Evolutionary conservation across 768 basidiomycete species (phyloP).

Genomic region (Termitomyces sp.): DNA sequence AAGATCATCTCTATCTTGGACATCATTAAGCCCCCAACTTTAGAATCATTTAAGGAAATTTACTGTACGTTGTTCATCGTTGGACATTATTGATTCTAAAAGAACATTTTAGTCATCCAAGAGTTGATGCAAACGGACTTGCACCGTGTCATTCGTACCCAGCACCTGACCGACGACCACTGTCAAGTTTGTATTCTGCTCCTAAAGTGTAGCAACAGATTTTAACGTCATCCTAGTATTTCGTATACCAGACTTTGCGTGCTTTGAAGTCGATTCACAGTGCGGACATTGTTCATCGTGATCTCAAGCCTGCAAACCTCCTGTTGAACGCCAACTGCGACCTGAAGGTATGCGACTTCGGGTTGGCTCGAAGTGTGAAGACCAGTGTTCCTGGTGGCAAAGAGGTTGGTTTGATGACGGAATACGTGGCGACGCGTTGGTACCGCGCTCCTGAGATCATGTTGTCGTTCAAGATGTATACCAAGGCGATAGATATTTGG

Average conservation of each 20-base stretch:
- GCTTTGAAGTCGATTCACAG: conserved; percentile 95
- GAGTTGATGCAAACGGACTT: conserved; percentile 90
- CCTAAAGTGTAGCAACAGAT: neutral
- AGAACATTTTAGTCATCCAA: conserved; percentile 53
- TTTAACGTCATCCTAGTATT: conserved; percentile 50
- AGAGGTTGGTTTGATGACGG: conserved; percentile 88
- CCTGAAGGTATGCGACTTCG: conserved; percentile 94
- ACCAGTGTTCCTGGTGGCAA: conserved; percentile 82
- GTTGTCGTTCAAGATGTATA: conserved; percentile 99
- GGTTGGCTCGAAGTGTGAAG: conserved; percentile 81
- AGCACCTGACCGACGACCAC: conserved; percentile 88
- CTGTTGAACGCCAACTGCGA: conserved; percentile 96
- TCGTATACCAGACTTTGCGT: conserved; percentile 90
- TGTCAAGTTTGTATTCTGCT: conserved; percentile 48
- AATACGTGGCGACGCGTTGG: conserved; percentile 98
- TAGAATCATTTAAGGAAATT: conserved; percentile 81
- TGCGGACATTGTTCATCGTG: conserved; percentile 93
- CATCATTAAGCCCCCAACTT: conserved; percentile 74
- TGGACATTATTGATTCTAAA: conserved; percentile 1
- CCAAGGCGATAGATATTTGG: conserved; percentile 92
- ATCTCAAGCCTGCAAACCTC: conserved; percentile 95
- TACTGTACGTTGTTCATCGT: conserved; percentile 47
- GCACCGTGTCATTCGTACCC: conserved; percentile 88
- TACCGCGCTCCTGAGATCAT: conserved; percentile 99
- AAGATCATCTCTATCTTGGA: conserved; percentile 92